Evolutionary conservation across 1,139 yeast species (phyloP).

Genomic region (Yamadazyma songkhlaensis): DNA sequence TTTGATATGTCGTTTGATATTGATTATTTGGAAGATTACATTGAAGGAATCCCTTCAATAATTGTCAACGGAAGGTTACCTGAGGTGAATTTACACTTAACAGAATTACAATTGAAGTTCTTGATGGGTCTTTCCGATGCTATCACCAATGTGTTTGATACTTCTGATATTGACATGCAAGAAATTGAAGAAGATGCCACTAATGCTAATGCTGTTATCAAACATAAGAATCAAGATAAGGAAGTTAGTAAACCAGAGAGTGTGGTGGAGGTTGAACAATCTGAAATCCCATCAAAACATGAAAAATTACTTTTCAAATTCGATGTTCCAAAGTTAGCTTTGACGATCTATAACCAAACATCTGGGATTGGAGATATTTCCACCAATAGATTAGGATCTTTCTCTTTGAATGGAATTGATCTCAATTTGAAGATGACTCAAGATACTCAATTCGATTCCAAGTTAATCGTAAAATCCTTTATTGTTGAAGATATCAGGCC

Average conservation of each 20-base stretch:
- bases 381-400: constrained; percentile 52
- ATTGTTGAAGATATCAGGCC: constrained; percentile 73
- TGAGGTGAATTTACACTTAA: constrained; percentile 63
- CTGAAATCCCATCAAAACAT: constrained; percentile 15
- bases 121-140: constrained; percentile 55
- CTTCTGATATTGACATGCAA: constrained; percentile 35
- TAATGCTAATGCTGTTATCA: constrained; percentile 47
- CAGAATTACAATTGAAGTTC: constrained; percentile 73
- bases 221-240: constrained; percentile 15
- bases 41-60: constrained; percentile 47
- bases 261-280: not conserved
- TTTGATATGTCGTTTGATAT: constrained; percentile 66
- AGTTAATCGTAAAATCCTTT: constrained; percentile 67
- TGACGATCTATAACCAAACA: constrained; percentile 65
- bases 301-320: constrained; percentile 50
- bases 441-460: constrained; percentile 57
- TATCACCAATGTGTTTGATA: constrained; percentile 51
- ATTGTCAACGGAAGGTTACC: constrained; percentile 60
- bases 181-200: constrained; percentile 67
- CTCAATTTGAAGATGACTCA: constrained; percentile 49
- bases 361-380: constrained; percentile 32
- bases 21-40: constrained; percentile 47
- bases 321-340: constrained; percentile 58
- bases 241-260: not conserved
- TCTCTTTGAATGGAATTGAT: constrained; percentile 61